phyloP scores from a whole-genome alignment of 257 asterid species.

The Lycium ferocissimum region DNA sequence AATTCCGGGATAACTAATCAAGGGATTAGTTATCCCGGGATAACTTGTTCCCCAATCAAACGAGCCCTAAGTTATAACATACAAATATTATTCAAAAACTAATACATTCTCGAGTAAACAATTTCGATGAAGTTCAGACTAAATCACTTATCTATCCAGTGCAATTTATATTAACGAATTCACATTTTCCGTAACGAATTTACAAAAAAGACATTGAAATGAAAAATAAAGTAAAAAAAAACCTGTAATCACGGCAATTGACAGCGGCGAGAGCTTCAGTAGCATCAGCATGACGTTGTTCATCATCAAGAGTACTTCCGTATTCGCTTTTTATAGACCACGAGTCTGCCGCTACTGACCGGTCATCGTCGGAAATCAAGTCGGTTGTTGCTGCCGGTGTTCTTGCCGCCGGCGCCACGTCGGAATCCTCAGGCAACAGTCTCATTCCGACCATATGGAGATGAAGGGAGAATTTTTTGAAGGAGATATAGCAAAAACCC shows the following conservation, averaged over 20 bases:
- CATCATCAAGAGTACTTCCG: constrained; percentile 97
- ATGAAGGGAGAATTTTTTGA: constrained; percentile 15
- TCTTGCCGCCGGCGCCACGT: constrained; percentile 62
- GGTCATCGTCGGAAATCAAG: constrained; percentile 96
- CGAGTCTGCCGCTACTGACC: constrained; percentile 95
- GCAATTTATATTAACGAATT: neutral
- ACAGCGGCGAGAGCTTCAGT: constrained; percentile 72
- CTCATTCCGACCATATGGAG: constrained; percentile 77
- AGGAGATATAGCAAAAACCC: constrained; percentile 48
- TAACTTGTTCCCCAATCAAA: too few relatives aligned
- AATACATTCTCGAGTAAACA: too few relatives aligned
- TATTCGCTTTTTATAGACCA: constrained; percentile 99
- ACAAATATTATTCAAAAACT: too few relatives aligned
- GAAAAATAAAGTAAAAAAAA: neutral
- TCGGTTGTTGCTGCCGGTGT: constrained; percentile 62
- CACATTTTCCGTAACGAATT: neutral
- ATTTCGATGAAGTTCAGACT: neutral
- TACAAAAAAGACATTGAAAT: too few relatives aligned
- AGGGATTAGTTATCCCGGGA: too few relatives aligned
- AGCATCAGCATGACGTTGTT: constrained; percentile 98
- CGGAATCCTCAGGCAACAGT: constrained; percentile 79
- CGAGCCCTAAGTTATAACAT: too few relatives aligned
- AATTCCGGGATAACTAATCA: too few relatives aligned
- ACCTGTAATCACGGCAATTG: constrained; percentile 78
- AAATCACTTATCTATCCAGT: neutral